Base-by-base conservation (phyloP, 768 basidiomycete genomes). In the Lactifluus piperatus region DNA sequence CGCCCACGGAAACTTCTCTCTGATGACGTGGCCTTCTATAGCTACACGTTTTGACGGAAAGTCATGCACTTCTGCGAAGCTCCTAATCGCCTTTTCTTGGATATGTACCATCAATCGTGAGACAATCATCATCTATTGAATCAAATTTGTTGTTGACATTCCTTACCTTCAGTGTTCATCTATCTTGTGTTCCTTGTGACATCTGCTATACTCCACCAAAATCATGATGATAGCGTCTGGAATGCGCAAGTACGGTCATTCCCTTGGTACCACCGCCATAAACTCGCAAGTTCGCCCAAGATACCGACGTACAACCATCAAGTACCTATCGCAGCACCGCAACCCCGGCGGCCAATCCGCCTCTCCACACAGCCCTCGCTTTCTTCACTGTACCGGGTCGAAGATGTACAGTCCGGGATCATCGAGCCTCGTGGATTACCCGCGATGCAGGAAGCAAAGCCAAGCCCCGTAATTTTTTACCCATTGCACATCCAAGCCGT, bases 51-150 rank as follows among this genome's bases (percentile, higher is more conserved):
- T 51, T 22, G 14, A 60, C 24, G 24, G 24, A 32, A 18, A 34
- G 37, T 60, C 64, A n/a, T 65, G 64, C 43, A 32, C 30, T 10
- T 65, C 64, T 46, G 47, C 48, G 29, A 54, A 39, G 49, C 54
- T 63, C 26, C 10, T 63, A 5, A 22, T 56, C 18, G 62, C 52
- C 18, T 63, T 58, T 43, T 63, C 64, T 1, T 65, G 64, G 64
- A 59, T 60, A 49, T 63, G 62, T 32, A 51, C 64, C 24, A 27
- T 48, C n/a, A 63, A 51, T 48, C 32, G 64, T 65, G 49, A 51
- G 64, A 26, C n/a, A 20, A 1, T 36, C 18, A 22, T 32, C 24
- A 18, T 13, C 22, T 14, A 16, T 37, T 29, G 27, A 8, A 27
- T 51, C 18, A 18, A 22, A 16, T 4, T 51, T 16, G 11, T 27